Base-by-base conservation (phyloP, 192 early-diverging fungal species). In the Backusella australiensis region DNA sequence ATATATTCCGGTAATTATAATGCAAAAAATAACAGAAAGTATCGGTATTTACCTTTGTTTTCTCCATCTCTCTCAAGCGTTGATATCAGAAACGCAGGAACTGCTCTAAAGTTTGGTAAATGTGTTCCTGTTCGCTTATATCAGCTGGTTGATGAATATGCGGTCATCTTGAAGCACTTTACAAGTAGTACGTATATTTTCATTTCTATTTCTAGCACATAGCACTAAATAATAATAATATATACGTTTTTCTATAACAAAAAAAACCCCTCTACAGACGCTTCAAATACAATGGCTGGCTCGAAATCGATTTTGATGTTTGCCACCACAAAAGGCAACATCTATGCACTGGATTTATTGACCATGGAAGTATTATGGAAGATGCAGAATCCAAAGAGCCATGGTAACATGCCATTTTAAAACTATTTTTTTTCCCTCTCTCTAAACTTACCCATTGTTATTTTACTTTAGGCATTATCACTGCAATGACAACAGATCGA, bases 281-380 rank as follows among this genome's bases (percentile, higher is more conserved):
- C 76, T 6, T 72, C 67, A 17, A 80, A 79, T 72, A 75, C 78
- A 7, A 82, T 78, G 75, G 77, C 82, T 78, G 91, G 88, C 29
- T 85, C 84, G 0, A 82, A 89, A 67, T 95, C 94, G 0, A 77
- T 95, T 0, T 79, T 95, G 0, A 78, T 93, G 9, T 93, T 91
- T 74, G 89, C 91, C 5, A 94, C 94, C 8, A 86, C 84, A 6
- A 86, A 85, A 56, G 93, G 94, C n/a, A 86, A 83, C 38, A 88
- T 95, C 19, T 89, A 85, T 77, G 91, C 88, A 3, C 67, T 95
- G 32, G 94, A 95, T 80, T 75, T 95, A 41, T 79, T 93, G 8
- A 88, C 90, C 4, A 95, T 95, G 94, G 84, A 88, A 15, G 49
- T 83, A 11, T 75, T 84, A 0, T 94, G 92, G 93, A 82, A 83